A percentile compares a stretch with the other conserved stretches of the same genome.
phyloP scores from a whole-genome alignment of 2,329 filamentous ascomycete species.

The Hypocrella siamensis region DNA sequence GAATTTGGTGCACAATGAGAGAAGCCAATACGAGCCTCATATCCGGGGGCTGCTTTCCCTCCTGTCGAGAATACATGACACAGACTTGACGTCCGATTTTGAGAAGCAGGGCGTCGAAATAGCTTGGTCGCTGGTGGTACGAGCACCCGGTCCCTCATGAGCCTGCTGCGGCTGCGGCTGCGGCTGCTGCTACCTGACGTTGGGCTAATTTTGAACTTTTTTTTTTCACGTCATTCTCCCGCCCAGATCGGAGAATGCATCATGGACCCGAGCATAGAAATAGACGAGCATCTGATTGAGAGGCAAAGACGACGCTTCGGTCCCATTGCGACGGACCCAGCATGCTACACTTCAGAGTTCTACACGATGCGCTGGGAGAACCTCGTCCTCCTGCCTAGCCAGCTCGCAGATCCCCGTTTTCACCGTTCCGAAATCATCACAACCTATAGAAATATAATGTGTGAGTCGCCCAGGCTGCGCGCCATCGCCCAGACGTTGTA shows the following conservation, averaged over 20 bases:
- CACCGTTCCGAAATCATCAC: neutral
- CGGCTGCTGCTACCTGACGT: too few relatives aligned
- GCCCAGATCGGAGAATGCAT: slow-evolving; percentile 2
- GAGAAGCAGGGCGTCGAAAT: neutral
- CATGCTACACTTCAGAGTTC: neutral
- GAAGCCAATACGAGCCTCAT: slow-evolving; percentile 1
- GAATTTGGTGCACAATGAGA: neutral
- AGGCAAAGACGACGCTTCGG: slow-evolving; percentile 1
- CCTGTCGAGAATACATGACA: slow-evolving; percentile 1
- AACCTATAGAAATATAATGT: neutral
- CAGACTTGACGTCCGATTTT: neutral
- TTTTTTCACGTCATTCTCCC: neutral
- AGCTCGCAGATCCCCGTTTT: neutral
- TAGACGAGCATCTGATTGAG: neutral
- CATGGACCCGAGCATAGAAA: slow-evolving; percentile 1
- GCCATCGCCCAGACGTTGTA: neutral
- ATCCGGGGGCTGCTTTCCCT: slow-evolving; percentile 2
- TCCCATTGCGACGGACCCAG: neutral
- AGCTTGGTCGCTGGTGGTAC: slow-evolving; percentile 1
- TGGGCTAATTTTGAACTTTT: neutral
- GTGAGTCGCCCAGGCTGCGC: neutral
- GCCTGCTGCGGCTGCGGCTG: too few relatives aligned
- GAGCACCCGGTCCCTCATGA: neutral
- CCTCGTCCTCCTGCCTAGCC: slow-evolving; percentile 1
- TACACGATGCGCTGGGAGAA: slow-evolving; percentile 1